A percentile compares a stretch with the other conserved stretches of the same genome.
Evolutionary conservation across 352 stramenopile genomes (phyloP).

Genomic region (Pythium pyrilobum): DNA sequence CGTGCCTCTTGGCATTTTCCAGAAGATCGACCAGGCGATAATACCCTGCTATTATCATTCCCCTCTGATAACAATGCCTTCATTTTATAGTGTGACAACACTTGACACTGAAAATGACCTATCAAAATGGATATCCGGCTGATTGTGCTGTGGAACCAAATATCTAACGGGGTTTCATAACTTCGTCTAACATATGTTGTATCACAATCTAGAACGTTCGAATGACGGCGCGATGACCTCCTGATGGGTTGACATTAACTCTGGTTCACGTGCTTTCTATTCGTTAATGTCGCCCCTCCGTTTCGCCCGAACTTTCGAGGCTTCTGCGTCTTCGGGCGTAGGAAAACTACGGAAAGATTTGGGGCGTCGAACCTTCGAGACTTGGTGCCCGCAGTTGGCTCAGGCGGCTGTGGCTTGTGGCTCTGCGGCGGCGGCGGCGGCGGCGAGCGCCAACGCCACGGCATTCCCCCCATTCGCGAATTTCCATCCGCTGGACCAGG

Average conservation of each 20-base stretch:
- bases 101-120: neutral
- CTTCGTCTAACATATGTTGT: constrained; percentile 1
- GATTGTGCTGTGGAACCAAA: neutral
- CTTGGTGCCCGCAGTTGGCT: constrained; percentile 6
- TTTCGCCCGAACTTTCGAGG: neutral
- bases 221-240: constrained; percentile 22
- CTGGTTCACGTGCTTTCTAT: too few species aligned
- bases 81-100: too few species aligned
- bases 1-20: too few species aligned
- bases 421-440: neutral
- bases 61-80: too few species aligned
- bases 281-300: constrained; percentile 2
- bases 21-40: too few species aligned
- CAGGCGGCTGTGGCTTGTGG: constrained; percentile 1
- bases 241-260: constrained; percentile 11
- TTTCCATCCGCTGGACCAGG: constrained; percentile 45
- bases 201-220: constrained; percentile 73
- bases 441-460: neutral
- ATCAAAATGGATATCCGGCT: neutral
- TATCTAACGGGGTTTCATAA: neutral
- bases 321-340: neutral
- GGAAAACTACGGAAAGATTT: constrained; percentile 24
- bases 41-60: too few species aligned
- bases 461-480: constrained; percentile 27
- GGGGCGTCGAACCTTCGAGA: constrained; percentile 12